Evolutionary conservation across 176 grass and related monocot species (phyloP), one percentile per base, ranked within the genome.

Genomic region (Zea luxurians): DNA sequence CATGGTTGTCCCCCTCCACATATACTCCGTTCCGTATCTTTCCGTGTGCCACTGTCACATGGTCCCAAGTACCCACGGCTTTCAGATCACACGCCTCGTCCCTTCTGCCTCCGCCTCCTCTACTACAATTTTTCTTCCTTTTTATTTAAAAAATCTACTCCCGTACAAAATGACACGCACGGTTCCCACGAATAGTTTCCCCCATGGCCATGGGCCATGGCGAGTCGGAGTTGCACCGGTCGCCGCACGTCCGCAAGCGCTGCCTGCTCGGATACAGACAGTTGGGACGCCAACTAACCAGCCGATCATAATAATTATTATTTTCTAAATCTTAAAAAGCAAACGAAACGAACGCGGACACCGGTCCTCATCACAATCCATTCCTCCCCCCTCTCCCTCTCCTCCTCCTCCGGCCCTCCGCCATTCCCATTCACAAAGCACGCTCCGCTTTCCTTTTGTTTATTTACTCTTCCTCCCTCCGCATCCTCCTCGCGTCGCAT

Each of bases 371-470:
- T 27, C 27, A 12, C 17, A 80, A 84, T 80, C 77, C 70, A 54
- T 88, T 88, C 38, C 67, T 66, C 70, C 78, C 27, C 27, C 73
- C 83, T 8, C 46, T 54, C 53, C 18, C 82, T 72, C 16, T 48
- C 66, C 17, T 20, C 66, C 17, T 4, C 44, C 10, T 55, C 35
- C 37, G 42, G 27, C 27, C 18, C 47, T 80, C 58, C 71, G 53
- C 68, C 76, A 65, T 90, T 90, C 79, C 76, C 64, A 65, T 27
- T 27, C 27, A 27, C 27, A 27, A 73, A 34, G 68, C 55, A 21
- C 27, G 27, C 27, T 35, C 50, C 43, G 41, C 35, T 59, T 70
- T 11, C 21, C 36, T 63, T 82, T 66, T 61, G 12, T 74, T 71
- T 80, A 54, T 27, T 27, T 27, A 27, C 64, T 66, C 37, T 1